phyloP scores from a whole-genome alignment of 805 yeast species.

The Kuraishia hungarica region DNA sequence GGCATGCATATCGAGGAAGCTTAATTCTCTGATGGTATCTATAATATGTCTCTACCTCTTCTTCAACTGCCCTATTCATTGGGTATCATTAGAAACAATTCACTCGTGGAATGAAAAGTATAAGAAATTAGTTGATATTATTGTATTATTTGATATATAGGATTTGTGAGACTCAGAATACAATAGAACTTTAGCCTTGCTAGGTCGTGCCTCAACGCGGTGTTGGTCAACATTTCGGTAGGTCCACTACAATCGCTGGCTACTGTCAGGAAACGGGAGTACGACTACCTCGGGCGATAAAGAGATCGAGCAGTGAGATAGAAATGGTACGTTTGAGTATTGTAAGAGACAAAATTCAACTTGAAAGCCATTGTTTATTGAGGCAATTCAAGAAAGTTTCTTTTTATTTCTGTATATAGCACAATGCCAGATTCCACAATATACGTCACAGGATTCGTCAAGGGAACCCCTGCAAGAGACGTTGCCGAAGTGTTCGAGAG shows the following conservation, averaged over 20 bases:
- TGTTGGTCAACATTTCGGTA: background rate
- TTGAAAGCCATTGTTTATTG: background rate
- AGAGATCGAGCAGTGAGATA: background rate
- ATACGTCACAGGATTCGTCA: constrained; percentile 32
- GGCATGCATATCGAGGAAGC: too few relatives aligned
- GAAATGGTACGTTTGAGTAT: background rate
- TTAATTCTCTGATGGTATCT: too few relatives aligned
- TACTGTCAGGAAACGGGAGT: background rate
- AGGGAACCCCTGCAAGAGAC: constrained; percentile 45
- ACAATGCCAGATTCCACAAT: constrained; percentile 12
- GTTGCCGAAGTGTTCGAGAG: constrained; percentile 53
- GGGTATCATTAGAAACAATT: too few relatives aligned
- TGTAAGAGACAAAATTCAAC: background rate
- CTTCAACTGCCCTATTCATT: too few relatives aligned
- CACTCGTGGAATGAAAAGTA: too few relatives aligned
- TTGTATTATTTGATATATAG: too few relatives aligned
- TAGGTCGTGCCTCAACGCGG: background rate
- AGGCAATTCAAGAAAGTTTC: background rate
- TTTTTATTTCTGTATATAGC: background rate
- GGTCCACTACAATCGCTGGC: background rate
- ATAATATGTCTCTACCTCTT: too few relatives aligned
- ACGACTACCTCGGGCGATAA: background rate
- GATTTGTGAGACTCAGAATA: too few relatives aligned
- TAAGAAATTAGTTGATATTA: too few relatives aligned
- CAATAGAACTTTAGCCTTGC: background rate